Evolutionary conservation across 352 stramenopile species (phyloP), one percentile per base, ranked within the genome.

Genomic region (Phytophthora idaei): DNA sequence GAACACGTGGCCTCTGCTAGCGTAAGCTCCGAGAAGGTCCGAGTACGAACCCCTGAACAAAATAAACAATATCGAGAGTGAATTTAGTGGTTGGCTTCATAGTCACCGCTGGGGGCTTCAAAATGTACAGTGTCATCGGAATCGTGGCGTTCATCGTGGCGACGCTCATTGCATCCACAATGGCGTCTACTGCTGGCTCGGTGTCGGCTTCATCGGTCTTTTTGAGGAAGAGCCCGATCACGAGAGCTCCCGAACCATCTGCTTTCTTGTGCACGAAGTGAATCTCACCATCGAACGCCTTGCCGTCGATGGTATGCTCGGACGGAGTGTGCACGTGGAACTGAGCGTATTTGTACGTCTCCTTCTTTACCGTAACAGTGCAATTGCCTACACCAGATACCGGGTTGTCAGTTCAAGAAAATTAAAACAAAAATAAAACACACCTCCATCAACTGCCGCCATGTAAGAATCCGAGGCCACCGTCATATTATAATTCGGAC

Each of bases 41-140:
- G 83, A 69, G 50, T 90, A 90, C 46, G 83, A 84, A 34, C 54
- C 61, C 1, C 77, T 89, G 47, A 37, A n/a, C 36, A 52, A 36
- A 2, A 27, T 53, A 28, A n/a, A 28, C 4, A 10, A 48, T 21
- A 29, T 14, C n/a, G 2, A 48, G 12, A 12, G 14, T 28, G 4
- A 3, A 12, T 25, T 52, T 10, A 52, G 46, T 21, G 10, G 14
- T 25, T 52, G 46, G 14, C 12, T 36, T 52, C 5, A 52, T 34
- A 7, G 29, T 21, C 21, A 21, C 25, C 17, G 27, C 3, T 37
- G 27, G 4, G 1, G 8, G 31, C 0, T 27, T 9, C 21, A 21
- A 36, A 34, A 74, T 75, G n/a, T 74, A 88, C 80, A 73, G 3
- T 6, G 41, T 54, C 7, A 69, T 58, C 21, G 17, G 80, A 48